Percentiles rank a stretch among this genome's conserved stretches.
Evolutionary conservation across 129 eudicot genomes (phyloP).

Genomic region (Pulicaria dysenterica): DNA sequence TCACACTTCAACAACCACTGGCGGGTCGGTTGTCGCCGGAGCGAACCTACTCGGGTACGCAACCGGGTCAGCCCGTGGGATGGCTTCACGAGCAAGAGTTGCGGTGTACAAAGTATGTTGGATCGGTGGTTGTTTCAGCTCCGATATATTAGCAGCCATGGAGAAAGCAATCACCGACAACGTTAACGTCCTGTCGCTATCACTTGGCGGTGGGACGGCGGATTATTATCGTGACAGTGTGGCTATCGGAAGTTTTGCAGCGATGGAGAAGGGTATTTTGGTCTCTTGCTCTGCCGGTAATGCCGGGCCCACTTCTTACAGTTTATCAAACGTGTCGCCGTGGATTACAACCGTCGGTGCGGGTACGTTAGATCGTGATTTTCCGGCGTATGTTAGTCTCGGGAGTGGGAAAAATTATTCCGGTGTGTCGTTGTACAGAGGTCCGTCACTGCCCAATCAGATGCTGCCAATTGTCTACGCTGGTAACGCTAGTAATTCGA

Average conservation of each 20-base stretch:
- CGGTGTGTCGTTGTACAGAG: constrained; percentile 80
- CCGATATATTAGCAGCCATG: constrained; percentile 84
- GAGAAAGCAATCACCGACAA: constrained; percentile 74
- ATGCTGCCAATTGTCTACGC: constrained; percentile 86
- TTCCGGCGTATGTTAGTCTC: constrained; percentile 87
- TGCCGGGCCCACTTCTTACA: constrained; percentile 85
- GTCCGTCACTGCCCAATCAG: constrained; percentile 48
- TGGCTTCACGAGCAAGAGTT: constrained; percentile 77
- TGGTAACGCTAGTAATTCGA: constrained; percentile 72
- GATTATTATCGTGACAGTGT: constrained; percentile 87
- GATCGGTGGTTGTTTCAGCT: constrained; percentile 92
- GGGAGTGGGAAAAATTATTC: constrained; percentile 76
- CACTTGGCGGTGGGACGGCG: constrained; percentile 89
- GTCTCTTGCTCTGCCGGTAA: constrained; percentile 94
- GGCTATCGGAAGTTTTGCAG: constrained; percentile 87
- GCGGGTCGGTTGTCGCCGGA: constrained; percentile 66
- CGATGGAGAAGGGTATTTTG: constrained; percentile 85
- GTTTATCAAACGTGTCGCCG: constrained; percentile 87
- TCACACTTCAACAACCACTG: constrained; percentile 89
- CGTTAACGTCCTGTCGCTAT: constrained; percentile 75
- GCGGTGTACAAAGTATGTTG: constrained; percentile 93
- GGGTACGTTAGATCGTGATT: constrained; percentile 89
- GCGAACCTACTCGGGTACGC: constrained; percentile 86
- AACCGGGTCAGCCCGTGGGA: constrained; percentile 85
- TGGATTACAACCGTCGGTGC: constrained; percentile 99